Percentiles rank a stretch among this genome's conserved stretches.
These are phyloP conservation scores for Trichosporon ovoides DNA, from an alignment of 1,284 basidiomycete genomes.

Conservation along the genomic window DNA sequence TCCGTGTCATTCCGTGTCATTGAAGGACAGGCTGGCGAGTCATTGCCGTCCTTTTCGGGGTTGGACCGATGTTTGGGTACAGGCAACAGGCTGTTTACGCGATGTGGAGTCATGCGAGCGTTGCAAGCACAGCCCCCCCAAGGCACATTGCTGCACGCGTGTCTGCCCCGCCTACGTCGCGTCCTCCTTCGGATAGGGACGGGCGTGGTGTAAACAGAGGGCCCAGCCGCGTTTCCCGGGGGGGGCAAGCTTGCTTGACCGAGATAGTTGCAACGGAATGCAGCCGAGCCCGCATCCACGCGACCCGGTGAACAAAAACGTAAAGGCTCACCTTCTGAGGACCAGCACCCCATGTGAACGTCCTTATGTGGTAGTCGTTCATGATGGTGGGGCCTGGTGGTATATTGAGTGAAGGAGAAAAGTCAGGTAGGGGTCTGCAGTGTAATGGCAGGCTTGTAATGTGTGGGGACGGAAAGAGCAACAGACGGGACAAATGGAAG, in stretches of 20 bases:
- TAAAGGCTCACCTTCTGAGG: constrained; percentile 35
- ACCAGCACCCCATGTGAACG: constrained; percentile 45
- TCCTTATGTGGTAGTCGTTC: constrained; percentile 30
- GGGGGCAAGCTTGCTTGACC: too few species aligned
- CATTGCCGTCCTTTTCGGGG: background rate
- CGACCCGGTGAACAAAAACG: background rate
- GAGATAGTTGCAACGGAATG: background rate
- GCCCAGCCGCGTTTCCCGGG: too few species aligned
- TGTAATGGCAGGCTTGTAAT: constrained; percentile 7
- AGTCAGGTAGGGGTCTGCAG: background rate
- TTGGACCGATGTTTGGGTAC: background rate
- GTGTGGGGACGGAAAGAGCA: constrained; percentile 18
- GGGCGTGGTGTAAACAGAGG: background rate
- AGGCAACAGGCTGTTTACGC: background rate
- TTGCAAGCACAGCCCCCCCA: background rate
- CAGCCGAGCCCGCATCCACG: background rate
- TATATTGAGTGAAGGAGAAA: background rate
- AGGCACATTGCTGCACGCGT: background rate
- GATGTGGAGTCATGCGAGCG: background rate
- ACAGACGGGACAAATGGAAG: too few species aligned
- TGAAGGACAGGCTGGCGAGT: background rate
- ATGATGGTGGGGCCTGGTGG: constrained; percentile 7
- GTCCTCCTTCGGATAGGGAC: too few species aligned
- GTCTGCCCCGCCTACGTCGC: background rate
- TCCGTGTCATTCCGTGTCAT: background rate